Conservation (phyloP, 371 early-diverging fungal genomes). For the Blastocladiella emersonii region DNA sequence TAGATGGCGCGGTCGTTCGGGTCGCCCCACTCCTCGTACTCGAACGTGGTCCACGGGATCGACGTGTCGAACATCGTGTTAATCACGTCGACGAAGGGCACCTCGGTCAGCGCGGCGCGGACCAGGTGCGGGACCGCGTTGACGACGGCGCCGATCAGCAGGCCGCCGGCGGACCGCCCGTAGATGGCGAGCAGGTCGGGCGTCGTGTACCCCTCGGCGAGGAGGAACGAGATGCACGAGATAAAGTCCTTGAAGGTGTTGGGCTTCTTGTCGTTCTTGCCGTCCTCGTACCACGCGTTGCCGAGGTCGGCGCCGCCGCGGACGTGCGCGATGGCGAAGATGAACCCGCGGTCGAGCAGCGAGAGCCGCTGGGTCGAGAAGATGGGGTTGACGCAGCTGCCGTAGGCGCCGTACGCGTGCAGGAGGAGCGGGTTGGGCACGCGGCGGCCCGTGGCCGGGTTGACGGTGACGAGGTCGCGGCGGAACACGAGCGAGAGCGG, state of each 20-base stretch:
- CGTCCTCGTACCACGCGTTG: conserved; percentile 41
- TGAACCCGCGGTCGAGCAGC: conserved; percentile 41
- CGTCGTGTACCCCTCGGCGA: conserved; percentile 40
- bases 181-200: conserved; percentile 34
- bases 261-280: conserved; percentile 38
- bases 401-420: conserved; percentile 44
- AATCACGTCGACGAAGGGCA: conserved; percentile 36
- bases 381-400: conserved; percentile 30
- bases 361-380: conserved; percentile 32
- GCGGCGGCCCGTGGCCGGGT: not conserved
- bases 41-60: conserved; percentile 37
- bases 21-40: conserved; percentile 29
- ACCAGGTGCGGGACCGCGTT: conserved; percentile 43
- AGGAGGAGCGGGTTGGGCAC: conserved; percentile 13
- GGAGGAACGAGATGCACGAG: conserved; percentile 30
- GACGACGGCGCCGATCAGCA: conserved; percentile 38
- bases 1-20: conserved; percentile 26
- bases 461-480: conserved; percentile 21
- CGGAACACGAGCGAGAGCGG: conserved; percentile 41
- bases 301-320: conserved; percentile 48
- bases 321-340: conserved; percentile 47
- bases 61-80: conserved; percentile 39
- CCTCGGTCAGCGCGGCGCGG: conserved; percentile 35
- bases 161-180: conserved; percentile 44
- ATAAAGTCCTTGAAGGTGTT: conserved; percentile 46